A percentile compares a stretch with the other conserved stretches of the same genome.
Evolutionary conservation across 768 basidiomycete genomes (phyloP).

Genomic region (Psilocybe subaeruginosa): DNA sequence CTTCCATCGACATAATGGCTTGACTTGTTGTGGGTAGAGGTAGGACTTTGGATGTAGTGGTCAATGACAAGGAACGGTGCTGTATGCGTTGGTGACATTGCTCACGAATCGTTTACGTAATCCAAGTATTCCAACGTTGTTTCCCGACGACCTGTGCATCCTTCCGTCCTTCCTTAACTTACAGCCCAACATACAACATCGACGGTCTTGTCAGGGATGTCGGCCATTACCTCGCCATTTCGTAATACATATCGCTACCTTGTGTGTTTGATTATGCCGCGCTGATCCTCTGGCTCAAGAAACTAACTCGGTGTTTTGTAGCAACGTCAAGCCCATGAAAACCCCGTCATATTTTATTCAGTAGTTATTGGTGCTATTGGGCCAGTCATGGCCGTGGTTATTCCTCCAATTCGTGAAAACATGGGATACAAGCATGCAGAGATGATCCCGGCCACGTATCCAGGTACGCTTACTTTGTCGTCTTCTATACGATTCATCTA

Average conservation of each 20-base stretch:
- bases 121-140: constrained; percentile 10
- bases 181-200: not conserved
- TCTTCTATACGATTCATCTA: not conserved
- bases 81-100: not conserved
- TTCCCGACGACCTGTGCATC: not conserved
- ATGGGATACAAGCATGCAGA: constrained; percentile 75
- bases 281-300: not conserved
- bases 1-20: constrained; percentile 69
- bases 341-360: constrained; percentile 90
- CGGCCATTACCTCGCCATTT: constrained; percentile 48
- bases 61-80: not conserved
- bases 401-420: constrained; percentile 81
- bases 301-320: constrained; percentile 30
- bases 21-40: constrained; percentile 22
- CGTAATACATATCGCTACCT: constrained; percentile 55
- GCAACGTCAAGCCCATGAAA: constrained; percentile 93
- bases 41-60: not conserved
- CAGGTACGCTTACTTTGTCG: constrained; percentile 52
- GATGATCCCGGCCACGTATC: constrained; percentile 75
- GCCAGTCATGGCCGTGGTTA: constrained; percentile 68
- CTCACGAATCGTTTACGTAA: constrained; percentile 17
- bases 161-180: constrained; percentile 1
- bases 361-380: constrained; percentile 74
- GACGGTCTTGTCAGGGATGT: constrained; percentile 34
- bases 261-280: constrained; percentile 27